Base-by-base conservation (phyloP, 345 rosid genomes). In the Syzygium oleosum region DNA sequence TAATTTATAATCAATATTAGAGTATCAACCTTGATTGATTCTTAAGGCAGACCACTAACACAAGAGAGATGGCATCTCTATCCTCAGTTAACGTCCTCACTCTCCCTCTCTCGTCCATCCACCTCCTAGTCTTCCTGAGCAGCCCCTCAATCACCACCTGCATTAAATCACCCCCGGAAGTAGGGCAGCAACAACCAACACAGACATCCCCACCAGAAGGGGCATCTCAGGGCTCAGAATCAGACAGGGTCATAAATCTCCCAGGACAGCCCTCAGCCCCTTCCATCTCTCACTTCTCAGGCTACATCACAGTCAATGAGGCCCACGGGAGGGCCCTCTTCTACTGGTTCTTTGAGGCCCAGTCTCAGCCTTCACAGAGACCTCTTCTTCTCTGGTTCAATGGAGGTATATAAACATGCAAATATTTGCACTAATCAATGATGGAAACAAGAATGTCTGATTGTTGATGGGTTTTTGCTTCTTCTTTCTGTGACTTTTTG, bases 301-400 rank as follows among this genome's bases (percentile, higher is more conserved):
- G 97, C 43, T 94, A 95, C 86, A 87, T 95, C 88, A 93, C 92
- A 29, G 95, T 94, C 79, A 89, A 93, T 59, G 90, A 88, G 84
- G 90, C 92, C 84, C 91, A 93, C 59, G 92, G 94, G 51, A 90
- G 95, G 88, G 94, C 96, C 79, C 96, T 95, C 87, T 95, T 95
- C 91, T 95, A 91, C 90, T 95, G 96, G 97, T 95, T 95, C 91
- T 95, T 94, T 58, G 94, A 95, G 91, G 94, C 96, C 65, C 91
- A 91, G 83, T 91, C 95, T 86, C 88, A 89, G 52, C 91, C 94
- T 31, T 86, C 93, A 49, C 84, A 91, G 84, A 91, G 90, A 86
- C 97, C 95, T 86, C 93, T 95, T 79, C 92, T 95, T 61, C 94
- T 95, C 87, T 95, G 96, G 97, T 92, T 95, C 84, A 95, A 94